phyloP scores from a whole-genome alignment of 1,284 basidiomycete genomes.

The Pseudozyma flocculosa region DNA sequence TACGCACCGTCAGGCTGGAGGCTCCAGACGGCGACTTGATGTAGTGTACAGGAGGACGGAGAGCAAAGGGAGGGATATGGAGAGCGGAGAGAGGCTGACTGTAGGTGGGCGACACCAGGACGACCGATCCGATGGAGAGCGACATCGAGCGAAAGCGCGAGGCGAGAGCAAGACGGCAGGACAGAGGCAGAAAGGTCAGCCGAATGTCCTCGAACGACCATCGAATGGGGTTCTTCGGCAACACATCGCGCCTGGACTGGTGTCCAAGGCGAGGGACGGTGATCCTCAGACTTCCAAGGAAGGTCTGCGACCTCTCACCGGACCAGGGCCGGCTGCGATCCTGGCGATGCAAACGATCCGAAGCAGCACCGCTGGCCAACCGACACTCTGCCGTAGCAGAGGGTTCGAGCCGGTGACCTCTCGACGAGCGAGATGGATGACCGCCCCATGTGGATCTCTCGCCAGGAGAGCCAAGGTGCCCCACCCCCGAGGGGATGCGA shows the following conservation, averaged over 20 bases:
- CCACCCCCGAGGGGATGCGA: constrained; percentile 46
- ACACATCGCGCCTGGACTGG: no score
- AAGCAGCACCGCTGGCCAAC: constrained; percentile 49
- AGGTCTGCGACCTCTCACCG: constrained; percentile 58
- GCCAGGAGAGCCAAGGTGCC: constrained; percentile 52
- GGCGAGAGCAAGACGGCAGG: no score
- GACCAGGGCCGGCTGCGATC: constrained; percentile 57
- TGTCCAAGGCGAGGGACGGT: no score
- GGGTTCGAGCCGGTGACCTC: constrained; percentile 57
- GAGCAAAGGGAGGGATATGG: background rate
- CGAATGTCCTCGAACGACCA: no score
- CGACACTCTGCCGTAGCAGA: constrained; percentile 49
- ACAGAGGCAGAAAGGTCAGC: no score
- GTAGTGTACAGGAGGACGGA: constrained; percentile 24
- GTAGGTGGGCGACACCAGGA: no score
- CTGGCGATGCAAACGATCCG: constrained; percentile 54
- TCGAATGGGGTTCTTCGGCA: no score
- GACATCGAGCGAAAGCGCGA: no score
- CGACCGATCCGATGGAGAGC: no score
- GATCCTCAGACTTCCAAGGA: constrained; percentile 59
- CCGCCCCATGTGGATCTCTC: constrained; percentile 49
- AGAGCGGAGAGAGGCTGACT: no score
- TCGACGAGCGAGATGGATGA: constrained; percentile 45
- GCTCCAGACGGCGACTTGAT: constrained; percentile 39
- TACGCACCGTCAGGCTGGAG: constrained; percentile 41